Conservation (phyloP, 306 rosid species). For the Argentina anserina region DNA sequence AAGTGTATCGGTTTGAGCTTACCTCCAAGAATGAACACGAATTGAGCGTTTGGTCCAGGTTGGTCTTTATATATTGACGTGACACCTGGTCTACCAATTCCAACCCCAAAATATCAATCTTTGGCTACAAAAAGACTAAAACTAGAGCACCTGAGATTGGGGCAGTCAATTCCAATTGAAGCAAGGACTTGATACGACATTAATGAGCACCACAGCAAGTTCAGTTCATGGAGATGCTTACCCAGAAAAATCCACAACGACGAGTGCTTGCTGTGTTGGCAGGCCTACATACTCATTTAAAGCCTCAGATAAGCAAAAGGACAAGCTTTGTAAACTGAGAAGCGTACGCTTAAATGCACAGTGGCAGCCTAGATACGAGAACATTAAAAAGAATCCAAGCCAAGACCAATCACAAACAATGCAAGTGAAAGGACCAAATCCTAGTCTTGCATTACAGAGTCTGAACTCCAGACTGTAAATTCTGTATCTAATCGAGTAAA, state of each 20-base stretch:
- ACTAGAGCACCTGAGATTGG: slow-evolving; percentile 22
- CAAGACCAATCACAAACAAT: too few relatives aligned
- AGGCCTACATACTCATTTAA: too few relatives aligned
- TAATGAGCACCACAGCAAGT: slow-evolving; percentile 22
- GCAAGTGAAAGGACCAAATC: too few relatives aligned
- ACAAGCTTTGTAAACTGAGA: too few relatives aligned
- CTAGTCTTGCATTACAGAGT: too few relatives aligned
- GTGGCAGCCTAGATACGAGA: too few relatives aligned
- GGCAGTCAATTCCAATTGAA: slow-evolving; percentile 20
- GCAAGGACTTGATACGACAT: slow-evolving; percentile 23
- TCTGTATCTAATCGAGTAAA: too few relatives aligned
- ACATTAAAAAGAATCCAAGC: too few relatives aligned
- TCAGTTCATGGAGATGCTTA: slow-evolving; percentile 26
- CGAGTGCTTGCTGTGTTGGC: too few relatives aligned
- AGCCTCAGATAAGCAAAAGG: too few relatives aligned
- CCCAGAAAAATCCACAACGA: slow-evolving; percentile 13
- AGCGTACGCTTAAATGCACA: too few relatives aligned
- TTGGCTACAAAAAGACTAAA: not conserved
- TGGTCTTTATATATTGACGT: slow-evolving; percentile 2
- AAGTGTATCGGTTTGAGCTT: not conserved
- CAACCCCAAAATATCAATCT: slow-evolving; percentile 3
- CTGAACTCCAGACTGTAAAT: too few relatives aligned
- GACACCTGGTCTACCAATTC: slow-evolving; percentile 26
- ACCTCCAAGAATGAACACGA: slow-evolving; percentile 32
- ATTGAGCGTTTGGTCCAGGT: slow-evolving; percentile 17